Conservation (phyloP, 202 grass and related monocot species). For the Sporobolus alterniflorus region DNA sequence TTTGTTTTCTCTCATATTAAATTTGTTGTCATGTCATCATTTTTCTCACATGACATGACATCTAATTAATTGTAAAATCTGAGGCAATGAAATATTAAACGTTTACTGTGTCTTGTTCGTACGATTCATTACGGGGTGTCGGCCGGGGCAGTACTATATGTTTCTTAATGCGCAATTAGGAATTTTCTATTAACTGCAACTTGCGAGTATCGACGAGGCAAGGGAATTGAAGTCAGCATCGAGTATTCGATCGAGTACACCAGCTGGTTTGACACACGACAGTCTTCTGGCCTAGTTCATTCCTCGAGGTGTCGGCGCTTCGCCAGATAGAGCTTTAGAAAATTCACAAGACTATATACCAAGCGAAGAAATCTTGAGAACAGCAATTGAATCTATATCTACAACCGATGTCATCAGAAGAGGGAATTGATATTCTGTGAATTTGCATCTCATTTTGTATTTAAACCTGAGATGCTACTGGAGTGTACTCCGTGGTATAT, state of each 20-base stretch:
- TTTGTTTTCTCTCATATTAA: too few relatives aligned
- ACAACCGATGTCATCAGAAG: neutral
- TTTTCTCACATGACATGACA: too few relatives aligned
- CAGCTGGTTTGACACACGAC: conserved; percentile 59
- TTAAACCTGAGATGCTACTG: neutral
- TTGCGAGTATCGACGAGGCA: too few relatives aligned
- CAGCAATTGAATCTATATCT: neutral
- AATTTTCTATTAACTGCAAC: too few relatives aligned
- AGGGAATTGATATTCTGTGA: neutral
- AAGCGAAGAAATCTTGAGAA: neutral
- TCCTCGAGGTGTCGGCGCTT: conserved; percentile 17
- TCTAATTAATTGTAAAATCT: too few relatives aligned
- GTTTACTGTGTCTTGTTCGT: neutral
- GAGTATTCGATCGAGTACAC: conserved; percentile 30
- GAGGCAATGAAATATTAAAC: neutral
- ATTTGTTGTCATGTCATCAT: too few relatives aligned
- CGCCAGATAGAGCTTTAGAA: neutral
- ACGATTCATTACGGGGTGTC: neutral
- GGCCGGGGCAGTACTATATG: conserved; percentile 3
- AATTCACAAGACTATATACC: neutral
- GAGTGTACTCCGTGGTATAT: too few relatives aligned
- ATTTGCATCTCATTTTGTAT: neutral
- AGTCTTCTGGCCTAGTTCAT: conserved; percentile 19
- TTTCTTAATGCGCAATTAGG: conserved; percentile 19
- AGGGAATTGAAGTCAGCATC: conserved; percentile 32